Evolutionary conservation across 371 early-diverging fungal species (phyloP).

Genomic region (Syncephalastrum contaminatum): DNA sequence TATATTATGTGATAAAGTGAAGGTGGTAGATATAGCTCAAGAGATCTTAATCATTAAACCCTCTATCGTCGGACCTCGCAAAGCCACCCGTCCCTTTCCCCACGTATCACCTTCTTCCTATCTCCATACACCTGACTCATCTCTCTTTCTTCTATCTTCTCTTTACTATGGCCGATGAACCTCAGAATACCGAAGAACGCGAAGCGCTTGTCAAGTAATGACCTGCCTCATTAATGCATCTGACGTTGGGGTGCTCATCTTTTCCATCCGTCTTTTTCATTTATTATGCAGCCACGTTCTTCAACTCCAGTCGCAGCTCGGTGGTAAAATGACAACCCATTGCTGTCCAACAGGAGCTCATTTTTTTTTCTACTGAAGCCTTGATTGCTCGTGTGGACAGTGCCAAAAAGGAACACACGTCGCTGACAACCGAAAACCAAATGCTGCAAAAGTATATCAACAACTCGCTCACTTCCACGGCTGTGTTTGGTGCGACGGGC

Average conservation of each 20-base stretch:
- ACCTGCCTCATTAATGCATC: neutral
- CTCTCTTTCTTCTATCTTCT: neutral
- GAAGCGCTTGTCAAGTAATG: conserved; percentile 2
- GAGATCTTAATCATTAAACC: neutral
- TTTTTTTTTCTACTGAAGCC: conserved; percentile 14
- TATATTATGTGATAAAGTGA: neutral
- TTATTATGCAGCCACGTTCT: conserved; percentile 30
- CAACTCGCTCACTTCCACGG: conserved; percentile 54
- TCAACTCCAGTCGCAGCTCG: conserved; percentile 38
- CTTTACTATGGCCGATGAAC: conserved; percentile 1
- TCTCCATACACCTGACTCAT: too few species aligned
- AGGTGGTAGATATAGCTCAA: neutral
- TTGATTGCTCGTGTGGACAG: conserved; percentile 45
- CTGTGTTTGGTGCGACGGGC: conserved; percentile 56
- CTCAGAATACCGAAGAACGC: neutral
- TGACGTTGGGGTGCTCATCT: too few species aligned
- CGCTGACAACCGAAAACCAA: conserved; percentile 50
- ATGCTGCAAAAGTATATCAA: conserved; percentile 55
- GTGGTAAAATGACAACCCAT: conserved; percentile 21
- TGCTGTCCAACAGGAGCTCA: neutral
- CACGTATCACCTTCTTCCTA: too few species aligned
- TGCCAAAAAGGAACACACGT: conserved; percentile 46
- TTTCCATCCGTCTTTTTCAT: too few species aligned
- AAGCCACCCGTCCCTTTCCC: too few species aligned
- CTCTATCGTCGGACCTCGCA: too few species aligned